Base-by-base conservation (phyloP, 2,329 filamentous ascomycete genomes). In the Neofusicoccum parvum region DNA sequence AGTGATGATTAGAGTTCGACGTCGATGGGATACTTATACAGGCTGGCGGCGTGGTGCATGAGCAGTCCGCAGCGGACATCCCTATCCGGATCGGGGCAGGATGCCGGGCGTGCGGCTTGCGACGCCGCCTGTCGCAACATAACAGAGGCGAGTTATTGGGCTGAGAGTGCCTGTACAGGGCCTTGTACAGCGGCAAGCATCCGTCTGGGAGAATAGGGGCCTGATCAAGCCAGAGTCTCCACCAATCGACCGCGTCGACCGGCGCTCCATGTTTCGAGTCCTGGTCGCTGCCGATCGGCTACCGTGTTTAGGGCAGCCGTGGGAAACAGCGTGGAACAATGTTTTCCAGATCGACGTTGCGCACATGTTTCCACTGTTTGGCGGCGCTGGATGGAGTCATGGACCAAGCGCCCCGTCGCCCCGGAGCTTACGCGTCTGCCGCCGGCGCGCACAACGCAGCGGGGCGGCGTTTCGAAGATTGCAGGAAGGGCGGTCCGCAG, bases 381-480 rank as follows among this genome's bases (percentile, higher is more conserved):
- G 37, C 53, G 12, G 36, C 51, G 23, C 36, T 45, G 41, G 50
- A 60, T 46, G 41, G 43, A 46, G 56, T 3, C 32, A 36, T 60
- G 56, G 43, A 48, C 56, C 56, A 60, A 60, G 56, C 56, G 56
- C 56, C 54, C 23, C 2, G 17, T 17, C 32, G 56, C 39, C 27
- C 51, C 56, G 56, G 56, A 60, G 56, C 56, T 60, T 60, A 60
- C 56, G 56, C 56, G 56, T 60, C 56, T 60, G 43, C 56, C 27
- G 32, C 56, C 43, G 43, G 32, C 56, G 23, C 56, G 41, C 41
- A n/a, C 27, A 36, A 17, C 32, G 5, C 43, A 27, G 56, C 56
- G 56, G 56, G 56, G 41, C 41, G 41, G 32, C 56, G 56, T 60
- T 60, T 60, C 37, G 54, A 60, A 60, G 41, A 60, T 60, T 60